These are phyloP conservation scores for Macaranga tanarius DNA, from an alignment of 441 rosid species.

Conservation along the genomic window DNA sequence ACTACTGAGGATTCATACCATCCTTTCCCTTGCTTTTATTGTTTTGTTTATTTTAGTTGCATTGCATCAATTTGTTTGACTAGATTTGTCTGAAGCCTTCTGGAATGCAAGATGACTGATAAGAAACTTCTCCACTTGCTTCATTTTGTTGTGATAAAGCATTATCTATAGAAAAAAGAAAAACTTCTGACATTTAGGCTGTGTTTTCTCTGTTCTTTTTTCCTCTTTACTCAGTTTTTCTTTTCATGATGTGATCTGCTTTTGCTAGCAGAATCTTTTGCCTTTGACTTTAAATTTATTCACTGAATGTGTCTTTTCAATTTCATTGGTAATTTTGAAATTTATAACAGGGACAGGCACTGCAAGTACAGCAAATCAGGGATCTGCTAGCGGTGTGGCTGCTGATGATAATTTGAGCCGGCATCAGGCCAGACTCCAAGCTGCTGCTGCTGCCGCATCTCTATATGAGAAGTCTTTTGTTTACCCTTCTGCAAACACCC, in stretches of 20 bases:
- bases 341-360: slow-evolving; percentile 39
- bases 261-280: background rate
- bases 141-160: background rate
- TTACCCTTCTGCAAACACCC: slow-evolving; percentile 73
- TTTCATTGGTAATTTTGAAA: slow-evolving; percentile 8
- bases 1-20: no score
- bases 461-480: slow-evolving; percentile 79
- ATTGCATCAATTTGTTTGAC: background rate
- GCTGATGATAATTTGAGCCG: slow-evolving; percentile 46
- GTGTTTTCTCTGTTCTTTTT: background rate
- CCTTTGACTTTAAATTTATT: background rate
- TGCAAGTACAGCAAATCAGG: slow-evolving; percentile 45
- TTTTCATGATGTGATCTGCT: background rate
- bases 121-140: background rate
- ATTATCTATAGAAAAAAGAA: background rate
- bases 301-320: slow-evolving; percentile 1
- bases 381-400: slow-evolving; percentile 38
- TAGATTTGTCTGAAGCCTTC: background rate
- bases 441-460: slow-evolving; percentile 85
- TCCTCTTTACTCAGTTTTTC: background rate
- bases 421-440: slow-evolving; percentile 84
- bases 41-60: background rate
- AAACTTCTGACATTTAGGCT: no score
- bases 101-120: background rate
- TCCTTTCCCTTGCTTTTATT: background rate